Base-by-base conservation (phyloP, 371 early-diverging fungal species). In the Zopfochytrium polystomum region DNA sequence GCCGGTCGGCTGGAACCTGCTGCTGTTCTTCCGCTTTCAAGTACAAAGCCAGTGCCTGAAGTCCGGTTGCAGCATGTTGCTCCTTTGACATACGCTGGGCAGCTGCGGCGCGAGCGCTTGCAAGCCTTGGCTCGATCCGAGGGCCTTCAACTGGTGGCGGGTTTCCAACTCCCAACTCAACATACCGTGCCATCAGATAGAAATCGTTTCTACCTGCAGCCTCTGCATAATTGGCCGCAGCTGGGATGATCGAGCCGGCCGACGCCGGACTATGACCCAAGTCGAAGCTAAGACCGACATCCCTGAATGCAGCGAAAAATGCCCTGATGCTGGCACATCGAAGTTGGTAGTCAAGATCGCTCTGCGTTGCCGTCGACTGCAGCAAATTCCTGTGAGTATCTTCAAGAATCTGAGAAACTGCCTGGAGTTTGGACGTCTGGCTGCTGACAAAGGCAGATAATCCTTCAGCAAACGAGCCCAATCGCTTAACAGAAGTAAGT, bases 101-200 rank as follows among this genome's bases (percentile, higher is more conserved):
- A 38, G 38, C 38, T 7, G 18, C 7, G 7, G 38, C 11, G 11
- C 38, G 38, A 38, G 38, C 38, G 38, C 18, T 38, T 38, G 38
- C 11, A 18, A 7, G 11, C 7, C 38, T 7, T 11, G 18, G 11
- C 18, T 38, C 38, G 38, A 11, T 11, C 38, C 11, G 11, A 38
- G 38, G 18, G 7, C 11, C 47, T 9, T 11, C 47, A 23, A 47
- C 18, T 47, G 6, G 13, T 47, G 11, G 11, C 23, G 47, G 25
- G 47, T 47, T 47, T 7, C 47, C 47, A 47, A 47, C 25, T 6
- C 47, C 47, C 6, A 47, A 22, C 23, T 47, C 47, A 6, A 47
- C 7, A 47, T 22, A 18, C 22, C 47, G 11, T 18, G 47, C 47
- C 11, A 47, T 47, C 22, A 47, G 23, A 22, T 47, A 47, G 25